phyloP scores from a whole-genome alignment of 345 rosid species.

The Garcia nutans region DNA sequence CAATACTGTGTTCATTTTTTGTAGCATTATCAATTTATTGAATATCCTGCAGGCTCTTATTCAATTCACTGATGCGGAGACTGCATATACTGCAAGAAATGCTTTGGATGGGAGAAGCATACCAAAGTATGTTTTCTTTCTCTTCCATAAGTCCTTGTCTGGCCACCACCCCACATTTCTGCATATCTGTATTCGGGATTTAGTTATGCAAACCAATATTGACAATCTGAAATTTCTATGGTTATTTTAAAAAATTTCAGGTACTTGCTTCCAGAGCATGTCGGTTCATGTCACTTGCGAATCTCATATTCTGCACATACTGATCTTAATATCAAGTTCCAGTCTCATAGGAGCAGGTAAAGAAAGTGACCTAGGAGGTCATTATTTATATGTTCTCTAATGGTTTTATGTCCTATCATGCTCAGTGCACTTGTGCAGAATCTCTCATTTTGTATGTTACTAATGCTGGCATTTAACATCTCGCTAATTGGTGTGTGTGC shows the following conservation, averaged over 20 bases:
- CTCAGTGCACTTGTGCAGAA: slow-evolving; percentile 8
- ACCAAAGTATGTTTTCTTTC: slow-evolving; percentile 51
- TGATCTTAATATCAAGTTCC: slow-evolving; percentile 96
- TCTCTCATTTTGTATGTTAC: slow-evolving; percentile 1
- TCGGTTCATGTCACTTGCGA: slow-evolving; percentile 66
- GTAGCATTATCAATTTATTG: slow-evolving; percentile 19
- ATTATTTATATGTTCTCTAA: background rate
- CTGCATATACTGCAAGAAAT: slow-evolving; percentile 79
- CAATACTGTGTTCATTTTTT: slow-evolving; percentile 8
- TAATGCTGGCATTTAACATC: slow-evolving; percentile 20
- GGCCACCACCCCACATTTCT: background rate
- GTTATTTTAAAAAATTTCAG: slow-evolving; percentile 35
- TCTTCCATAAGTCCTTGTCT: background rate
- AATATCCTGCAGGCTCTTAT: slow-evolving; percentile 69
- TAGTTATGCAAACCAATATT: background rate
- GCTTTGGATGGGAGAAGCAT: slow-evolving; percentile 97
- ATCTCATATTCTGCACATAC: slow-evolving; percentile 97
- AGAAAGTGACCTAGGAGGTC: slow-evolving; percentile 1
- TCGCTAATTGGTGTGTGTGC: slow-evolving; percentile 39
- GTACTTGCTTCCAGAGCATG: slow-evolving; percentile 88
- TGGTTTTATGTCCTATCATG: slow-evolving; percentile 16
- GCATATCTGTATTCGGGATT: background rate
- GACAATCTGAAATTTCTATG: background rate
- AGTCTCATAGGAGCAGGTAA: slow-evolving; percentile 98
- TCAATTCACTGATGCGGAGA: slow-evolving; percentile 85